A percentile compares a stretch with the other conserved stretches of the same genome.
phyloP scores from a whole-genome alignment of 495 filamentous ascomycete genomes.

The Haplographium delicatum region DNA sequence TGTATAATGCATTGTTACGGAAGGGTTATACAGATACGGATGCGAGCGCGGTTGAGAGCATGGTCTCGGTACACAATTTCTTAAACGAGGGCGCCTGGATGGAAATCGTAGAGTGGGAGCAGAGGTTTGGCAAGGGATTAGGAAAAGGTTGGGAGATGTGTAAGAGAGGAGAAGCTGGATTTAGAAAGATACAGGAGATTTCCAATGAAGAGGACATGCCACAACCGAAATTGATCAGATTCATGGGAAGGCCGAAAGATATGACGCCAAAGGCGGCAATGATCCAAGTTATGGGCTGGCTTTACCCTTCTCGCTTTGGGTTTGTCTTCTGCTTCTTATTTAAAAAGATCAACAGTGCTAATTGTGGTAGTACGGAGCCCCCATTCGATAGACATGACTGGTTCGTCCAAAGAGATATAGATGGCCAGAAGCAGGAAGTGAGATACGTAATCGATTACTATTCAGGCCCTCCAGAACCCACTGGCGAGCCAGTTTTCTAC shows the following conservation, averaged over 20 bases:
- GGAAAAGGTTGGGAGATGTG: constrained; percentile 68
- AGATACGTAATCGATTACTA: constrained; percentile 99
- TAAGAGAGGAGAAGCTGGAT: constrained; percentile 63
- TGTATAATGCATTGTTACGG: constrained; percentile 96
- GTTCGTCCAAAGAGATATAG: constrained; percentile 70
- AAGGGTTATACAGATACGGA: constrained; percentile 96
- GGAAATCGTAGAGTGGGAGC: constrained; percentile 91
- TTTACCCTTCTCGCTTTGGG: constrained; percentile 76
- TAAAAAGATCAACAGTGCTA: constrained; percentile 5
- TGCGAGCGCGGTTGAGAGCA: constrained; percentile 86
- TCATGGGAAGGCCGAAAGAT: constrained; percentile 83
- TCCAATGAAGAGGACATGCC: constrained; percentile 39
- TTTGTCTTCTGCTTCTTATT: constrained; percentile 35
- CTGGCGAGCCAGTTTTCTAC: constrained; percentile 92
- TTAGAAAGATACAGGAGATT: constrained; percentile 20
- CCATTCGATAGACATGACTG: constrained; percentile 99
- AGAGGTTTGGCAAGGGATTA: constrained; percentile 69
- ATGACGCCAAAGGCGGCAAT: constrained; percentile 85
- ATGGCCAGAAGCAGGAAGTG: constrained; percentile 63
- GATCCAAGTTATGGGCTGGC: constrained; percentile 66
- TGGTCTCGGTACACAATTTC: constrained; percentile 98
- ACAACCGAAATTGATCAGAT: constrained; percentile 69
- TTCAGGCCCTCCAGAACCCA: constrained; percentile 76
- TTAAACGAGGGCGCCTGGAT: constrained; percentile 95
- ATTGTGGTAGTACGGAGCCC: constrained; percentile 54